Evolutionary conservation across 2,329 filamentous ascomycete genomes (phyloP), one percentile per base, ranked within the genome.

Genomic region (Beauveria brongniartii): DNA sequence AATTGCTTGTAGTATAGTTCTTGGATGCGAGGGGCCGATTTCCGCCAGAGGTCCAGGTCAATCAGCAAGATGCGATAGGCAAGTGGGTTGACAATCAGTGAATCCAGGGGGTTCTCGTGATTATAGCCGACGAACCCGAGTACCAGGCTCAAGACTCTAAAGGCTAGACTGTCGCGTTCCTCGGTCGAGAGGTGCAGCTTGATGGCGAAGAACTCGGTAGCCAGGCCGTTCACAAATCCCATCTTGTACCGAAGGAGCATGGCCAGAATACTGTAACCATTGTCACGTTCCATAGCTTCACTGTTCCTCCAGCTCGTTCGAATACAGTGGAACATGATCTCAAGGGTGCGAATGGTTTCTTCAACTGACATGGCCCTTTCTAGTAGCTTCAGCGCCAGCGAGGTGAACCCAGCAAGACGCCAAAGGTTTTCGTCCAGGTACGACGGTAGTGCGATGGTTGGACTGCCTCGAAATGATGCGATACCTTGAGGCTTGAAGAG

Each of bases 231-330:
- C 52, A 74, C 66, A 66, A 81, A 80, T 5, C 88, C 89, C 37
- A 96, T 79, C 71, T 96, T 97, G 59, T 90, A 89, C 59, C 91
- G 87, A 26, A 99, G 75, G 20, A 97, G 80, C 73, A 92, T 86
- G 46, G 89, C 89, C 55, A 99, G 77, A 41, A 97, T 90, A 28
- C 90, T 89, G 70, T 97, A 99, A 0, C 93, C 95, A 66, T 95
- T 94, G 63, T 96, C 92, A 68, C 90, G 87, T 73, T 99, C 94
- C 89, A 99, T 97, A 28, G 94, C 92, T 72, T 99, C 95, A 66
- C 94, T 97, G 66, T 97, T 97, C 65, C 94, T 85, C 94, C 95
- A 99, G 70, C 90, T 97, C 65, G 90, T 88, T 65, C 90, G 88
- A 55, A 97, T 89, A 63, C 90, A 91, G 65, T 90, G 85, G 64